A percentile compares a stretch with the other conserved stretches of the same genome.
phyloP scores from a whole-genome alignment of 768 basidiomycete genomes.

The Lactifluus pinguis region DNA sequence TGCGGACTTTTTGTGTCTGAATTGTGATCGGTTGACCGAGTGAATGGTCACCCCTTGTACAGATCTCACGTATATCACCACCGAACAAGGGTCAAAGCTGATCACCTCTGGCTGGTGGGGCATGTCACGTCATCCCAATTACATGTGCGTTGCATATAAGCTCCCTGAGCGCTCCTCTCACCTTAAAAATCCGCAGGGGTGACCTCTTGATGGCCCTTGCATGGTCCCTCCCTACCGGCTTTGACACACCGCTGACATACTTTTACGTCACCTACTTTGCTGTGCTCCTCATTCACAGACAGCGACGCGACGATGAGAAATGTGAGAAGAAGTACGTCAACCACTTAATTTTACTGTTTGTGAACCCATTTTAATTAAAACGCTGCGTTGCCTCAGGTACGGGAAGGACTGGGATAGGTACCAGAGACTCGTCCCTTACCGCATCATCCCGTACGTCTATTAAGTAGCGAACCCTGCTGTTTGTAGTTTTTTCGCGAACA shows the following conservation, averaged over 20 bases:
- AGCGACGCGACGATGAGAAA: conserved; percentile 83
- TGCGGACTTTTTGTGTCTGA: not conserved
- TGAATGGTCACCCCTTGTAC: not conserved
- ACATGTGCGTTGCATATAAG: conserved; percentile 42
- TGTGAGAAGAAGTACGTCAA: conserved; percentile 56
- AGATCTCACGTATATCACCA: conserved; percentile 77
- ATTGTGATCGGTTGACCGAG: not conserved
- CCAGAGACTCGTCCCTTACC: conserved; percentile 74
- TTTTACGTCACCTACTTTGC: conserved; percentile 89
- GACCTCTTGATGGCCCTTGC: conserved; percentile 85
- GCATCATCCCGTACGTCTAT: conserved; percentile 81
- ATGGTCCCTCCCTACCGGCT: conserved; percentile 91
- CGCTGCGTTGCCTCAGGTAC: conserved; percentile 43
- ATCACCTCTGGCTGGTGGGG: conserved; percentile 99
- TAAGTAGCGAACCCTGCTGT: conserved; percentile 24
- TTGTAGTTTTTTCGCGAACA: not conserved
- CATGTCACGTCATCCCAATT: conserved; percentile 85
- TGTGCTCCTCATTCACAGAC: conserved; percentile 83
- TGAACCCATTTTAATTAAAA: not conserved
- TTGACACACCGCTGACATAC: conserved; percentile 89
- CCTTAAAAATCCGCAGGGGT: conserved; percentile 38
- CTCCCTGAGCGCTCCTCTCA: not conserved
- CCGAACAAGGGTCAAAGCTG: conserved; percentile 80
- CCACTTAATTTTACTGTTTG: not conserved
- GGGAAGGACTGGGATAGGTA: conserved; percentile 93